Conservation (phyloP, 441 rosid species). For the Gossypium armourianum region DNA sequence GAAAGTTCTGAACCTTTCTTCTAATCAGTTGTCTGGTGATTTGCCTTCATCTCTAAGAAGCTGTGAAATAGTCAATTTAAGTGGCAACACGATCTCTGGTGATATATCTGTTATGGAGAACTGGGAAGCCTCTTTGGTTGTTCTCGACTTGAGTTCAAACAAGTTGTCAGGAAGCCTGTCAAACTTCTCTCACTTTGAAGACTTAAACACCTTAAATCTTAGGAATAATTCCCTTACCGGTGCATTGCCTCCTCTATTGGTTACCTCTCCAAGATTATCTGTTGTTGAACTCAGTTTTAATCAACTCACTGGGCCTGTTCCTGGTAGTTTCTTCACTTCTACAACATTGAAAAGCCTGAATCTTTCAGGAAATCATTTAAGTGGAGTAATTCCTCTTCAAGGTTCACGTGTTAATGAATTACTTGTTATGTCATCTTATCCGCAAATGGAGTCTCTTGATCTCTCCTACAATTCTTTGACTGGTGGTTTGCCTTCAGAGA, state of each 20-base stretch:
- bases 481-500: slow-evolving; percentile 51
- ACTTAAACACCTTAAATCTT: slow-evolving; percentile 44
- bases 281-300: slow-evolving; percentile 64
- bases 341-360: slow-evolving; percentile 44
- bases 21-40: slow-evolving; percentile 56
- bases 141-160: slow-evolving; percentile 79
- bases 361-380: slow-evolving; percentile 62
- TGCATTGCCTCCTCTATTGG: slow-evolving; percentile 43
- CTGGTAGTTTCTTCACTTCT: slow-evolving; percentile 50
- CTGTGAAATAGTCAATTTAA: slow-evolving; percentile 50
- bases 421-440: slow-evolving; percentile 33
- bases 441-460: slow-evolving; percentile 69
- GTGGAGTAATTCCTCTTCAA: slow-evolving; percentile 57
- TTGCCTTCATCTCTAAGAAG: slow-evolving; percentile 42
- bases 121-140: slow-evolving; percentile 58
- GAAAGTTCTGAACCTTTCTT: slow-evolving; percentile 61
- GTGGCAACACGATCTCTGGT: slow-evolving; percentile 56
- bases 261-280: slow-evolving; percentile 36
- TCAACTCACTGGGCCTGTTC: slow-evolving; percentile 51
- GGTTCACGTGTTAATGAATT: slow-evolving; percentile 48
- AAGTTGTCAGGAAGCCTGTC: slow-evolving; percentile 59
- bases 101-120: slow-evolving; percentile 43
- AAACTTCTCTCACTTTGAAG: slow-evolving; percentile 39
- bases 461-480: slow-evolving; percentile 63
- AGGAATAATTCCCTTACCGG: slow-evolving; percentile 54